Evolutionary conservation across 176 grass and related monocot species (phyloP), one percentile per base, ranked within the genome.

Genomic region (Musa schizocarpa): DNA sequence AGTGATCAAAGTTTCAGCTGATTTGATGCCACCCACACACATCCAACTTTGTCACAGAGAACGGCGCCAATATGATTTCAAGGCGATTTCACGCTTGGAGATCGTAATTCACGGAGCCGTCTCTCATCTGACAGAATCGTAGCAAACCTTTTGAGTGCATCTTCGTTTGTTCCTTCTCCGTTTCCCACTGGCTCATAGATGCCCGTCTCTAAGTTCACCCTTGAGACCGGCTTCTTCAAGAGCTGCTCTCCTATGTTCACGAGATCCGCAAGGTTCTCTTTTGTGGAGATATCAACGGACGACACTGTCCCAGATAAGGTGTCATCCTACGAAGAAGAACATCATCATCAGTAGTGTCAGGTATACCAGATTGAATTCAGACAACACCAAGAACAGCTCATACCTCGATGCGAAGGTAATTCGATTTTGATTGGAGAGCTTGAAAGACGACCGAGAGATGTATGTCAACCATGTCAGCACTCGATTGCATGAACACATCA

Each of bases 381-480:
- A 13, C 16, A 57, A 11, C 54, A n/a, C 13, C 7, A 7, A 7
- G 17, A 62, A 8, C 17, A 8, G 57, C 17, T 20, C 57, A 21
- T 78, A 96, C 89, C 86, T 96, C 89, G 63, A 96, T 96, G 63
- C 93, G 87, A 53, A 96, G 87, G 77, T 96, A 92, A 74, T 88
- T 92, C 48, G 91, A 62, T 62, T 90, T 82, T 55, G 89, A 96
- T 55, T 72, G 83, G 59, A 92, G 78, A 57, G 85, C 89, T 79
- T 88, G 91, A 74, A 90, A 96, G 78, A 86, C 79, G 66, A 79
- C 81, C 16, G 93, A 82, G 9, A 96, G 84, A 75, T 92, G 89
- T 56, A 96, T 92, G 81, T 92, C 85, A 43, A 96, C 93, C 83
- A 90, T 90, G 72, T 96, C 89, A 68, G 89, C 87, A 79, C 87